Evolutionary conservation across 2,329 filamentous ascomycete species (phyloP), one percentile per base, ranked within the genome.

Genomic region (Phialophora macrospora): DNA sequence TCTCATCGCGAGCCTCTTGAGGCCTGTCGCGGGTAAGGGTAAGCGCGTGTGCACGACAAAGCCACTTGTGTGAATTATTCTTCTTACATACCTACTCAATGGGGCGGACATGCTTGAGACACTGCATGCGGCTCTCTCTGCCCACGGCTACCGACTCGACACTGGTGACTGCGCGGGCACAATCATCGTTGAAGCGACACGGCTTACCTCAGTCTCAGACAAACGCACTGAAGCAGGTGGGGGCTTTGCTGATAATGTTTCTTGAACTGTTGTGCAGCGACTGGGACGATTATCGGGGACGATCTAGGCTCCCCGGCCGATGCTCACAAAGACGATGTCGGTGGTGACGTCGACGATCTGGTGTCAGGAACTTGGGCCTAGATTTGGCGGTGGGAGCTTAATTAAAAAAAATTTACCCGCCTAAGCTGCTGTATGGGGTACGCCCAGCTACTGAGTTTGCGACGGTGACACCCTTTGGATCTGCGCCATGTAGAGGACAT

Each of bases 281-380:
- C 38, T 6, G 17, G 30, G 55, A 51, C 22, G n/a, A 9, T 28
- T 44, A 24, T 22, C 64, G 67, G 67, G 67, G 20, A 57, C 32
- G 17, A 51, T 22, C 51, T 67, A 65, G 67, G 38, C 62, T 69
- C 67, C 64, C 67, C 67, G 64, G 55, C n/a, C 24, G 8, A 32
- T n/a, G 8, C 24, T 32, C 52, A 32, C 4, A 26, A 32, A 55
- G 12, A 30, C 11, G 22, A 17, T 12, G 48, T n/a, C n/a, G 48
- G 3, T 24, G 48, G 48, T 52, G 52, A 55, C 52, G 52, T 55
- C 28, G 52, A n/a, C n/a, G 52, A 55, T 55, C 20, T 22, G 6
- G n/a, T 11, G 24, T 12, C 48, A 17, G 20, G 1, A 26, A 3
- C 32, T 34, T 9, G 4, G 32, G 32, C 32, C 32, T 34, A 51